Evolutionary conservation across 2,329 filamentous ascomycete species (phyloP), one percentile per base, ranked within the genome.

Genomic region (Diaporthe australafricana): DNA sequence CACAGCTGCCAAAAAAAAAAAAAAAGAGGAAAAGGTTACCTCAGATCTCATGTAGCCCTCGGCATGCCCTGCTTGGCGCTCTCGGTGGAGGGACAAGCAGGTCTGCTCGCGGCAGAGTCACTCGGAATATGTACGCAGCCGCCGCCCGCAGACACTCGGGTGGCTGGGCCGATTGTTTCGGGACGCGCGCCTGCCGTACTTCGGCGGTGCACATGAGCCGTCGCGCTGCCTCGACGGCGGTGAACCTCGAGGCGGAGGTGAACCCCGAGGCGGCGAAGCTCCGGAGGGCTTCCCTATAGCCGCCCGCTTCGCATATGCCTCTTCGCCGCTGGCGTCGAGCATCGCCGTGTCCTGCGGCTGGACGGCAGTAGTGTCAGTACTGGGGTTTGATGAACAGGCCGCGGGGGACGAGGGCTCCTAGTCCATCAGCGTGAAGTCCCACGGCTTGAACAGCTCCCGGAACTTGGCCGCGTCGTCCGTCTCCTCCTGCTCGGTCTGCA

Each of bases 361-460:
- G 9, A 20, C 7, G 22, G 53, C 50, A n/a, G 30, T 17, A 56
- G 35, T 32, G 20, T 57, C 35, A 35, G 22, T 17, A n/a, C 53
- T 22, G 16, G 42, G 17, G 8, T 9, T 14, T 40, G 55, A 22
- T 22, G 6, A 25, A 57, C 20, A 27, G 20, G 35, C 20, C 16
- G 35, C 35, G 53, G 56, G 4, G 38, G 35, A 38, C 25, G 72
- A 70, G 20, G 72, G 42, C 65, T 72, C 57, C 72, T 73, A 73
- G 30, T 45, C 72, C 52, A 27, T 45, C 57, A 85, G 73, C 17
- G 94, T 93, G 80, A 98, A 98, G 81, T 99, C 96, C 88, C 93
- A 98, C 40, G 89, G 86, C 82, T 94, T 91, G 79, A 97, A 99
- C 1, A 92, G 92, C 76, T 88, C 86, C 77, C 96, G 95, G 82